These are phyloP conservation scores for Corylus americana DNA, from an alignment of 306 rosid species.

Conservation along the genomic window DNA sequence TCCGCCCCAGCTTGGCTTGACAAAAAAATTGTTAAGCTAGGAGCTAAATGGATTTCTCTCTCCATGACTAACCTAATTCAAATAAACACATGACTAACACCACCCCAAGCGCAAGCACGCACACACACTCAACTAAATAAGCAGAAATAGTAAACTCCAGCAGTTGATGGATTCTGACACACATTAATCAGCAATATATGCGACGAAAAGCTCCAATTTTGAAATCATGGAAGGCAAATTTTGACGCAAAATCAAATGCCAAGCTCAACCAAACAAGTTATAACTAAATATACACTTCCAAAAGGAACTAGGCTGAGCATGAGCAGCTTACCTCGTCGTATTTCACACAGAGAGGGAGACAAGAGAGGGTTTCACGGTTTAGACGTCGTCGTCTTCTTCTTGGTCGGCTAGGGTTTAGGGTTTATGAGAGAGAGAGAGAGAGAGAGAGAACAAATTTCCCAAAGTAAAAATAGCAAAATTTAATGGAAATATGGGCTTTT, in stretches of 20 bases:
- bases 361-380: background rate
- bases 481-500: background rate
- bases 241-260: background rate
- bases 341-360: background rate
- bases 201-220: background rate
- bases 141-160: background rate
- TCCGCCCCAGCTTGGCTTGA: background rate
- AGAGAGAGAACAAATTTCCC: background rate
- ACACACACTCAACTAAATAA: background rate
- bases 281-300: background rate
- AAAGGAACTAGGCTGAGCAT: background rate
- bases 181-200: background rate
- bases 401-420: conserved; percentile 6
- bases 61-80: background rate
- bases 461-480: background rate
- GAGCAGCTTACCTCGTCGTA: background rate
- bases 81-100: background rate
- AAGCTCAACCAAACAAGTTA: background rate
- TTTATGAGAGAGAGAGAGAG: background rate
- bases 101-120: background rate
- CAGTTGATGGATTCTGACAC: background rate
- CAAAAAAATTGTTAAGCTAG: too few relatives aligned
- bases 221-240: background rate
- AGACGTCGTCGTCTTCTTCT: background rate
- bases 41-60: too few relatives aligned